Evolutionary conservation across 108 stramenopile genomes (phyloP).

Genomic region (Conticribra guillardii): DNA sequence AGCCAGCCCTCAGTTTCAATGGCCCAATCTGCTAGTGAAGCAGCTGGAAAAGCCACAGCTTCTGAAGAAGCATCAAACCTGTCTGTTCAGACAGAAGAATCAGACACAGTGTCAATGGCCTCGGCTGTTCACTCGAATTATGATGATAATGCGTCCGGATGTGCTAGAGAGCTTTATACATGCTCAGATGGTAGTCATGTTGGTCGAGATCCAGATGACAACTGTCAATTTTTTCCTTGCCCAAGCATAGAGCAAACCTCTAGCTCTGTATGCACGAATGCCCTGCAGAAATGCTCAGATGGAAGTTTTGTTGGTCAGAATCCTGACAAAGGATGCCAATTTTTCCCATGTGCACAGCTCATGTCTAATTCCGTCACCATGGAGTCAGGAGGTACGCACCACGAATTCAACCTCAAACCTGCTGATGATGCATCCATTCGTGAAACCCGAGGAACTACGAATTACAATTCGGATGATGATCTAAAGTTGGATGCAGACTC

Average conservation of each 20-base stretch:
- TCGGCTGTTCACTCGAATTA: not conserved
- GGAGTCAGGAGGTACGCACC: not conserved
- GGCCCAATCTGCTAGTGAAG: not conserved
- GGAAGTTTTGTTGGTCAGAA: conserved; percentile 41
- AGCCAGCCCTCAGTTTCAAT: not conserved
- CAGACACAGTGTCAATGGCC: not conserved
- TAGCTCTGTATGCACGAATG: conserved; percentile 16
- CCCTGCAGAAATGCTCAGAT: conserved; percentile 17
- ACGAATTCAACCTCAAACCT: conserved; percentile 4
- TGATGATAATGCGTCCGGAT: not conserved
- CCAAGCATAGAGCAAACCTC: not conserved
- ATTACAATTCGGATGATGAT: not conserved
- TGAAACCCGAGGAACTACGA: not conserved
- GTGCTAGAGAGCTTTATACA: conserved; percentile 4
- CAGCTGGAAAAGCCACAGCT: not conserved
- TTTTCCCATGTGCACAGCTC: conserved; percentile 15
- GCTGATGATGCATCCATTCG: conserved; percentile 5
- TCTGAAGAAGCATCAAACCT: not conserved
- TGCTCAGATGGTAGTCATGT: not conserved
- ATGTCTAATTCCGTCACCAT: not conserved
- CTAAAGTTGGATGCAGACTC: conserved; percentile 4
- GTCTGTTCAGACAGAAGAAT: not conserved
- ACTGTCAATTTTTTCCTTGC: not conserved
- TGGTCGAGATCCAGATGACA: not conserved
- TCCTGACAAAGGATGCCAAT: conserved; percentile 38